A percentile compares a stretch with the other conserved stretches of the same genome.
These are phyloP conservation scores for Pterula multifida DNA, from an alignment of 1,284 basidiomycete genomes.

Conservation along the genomic window DNA sequence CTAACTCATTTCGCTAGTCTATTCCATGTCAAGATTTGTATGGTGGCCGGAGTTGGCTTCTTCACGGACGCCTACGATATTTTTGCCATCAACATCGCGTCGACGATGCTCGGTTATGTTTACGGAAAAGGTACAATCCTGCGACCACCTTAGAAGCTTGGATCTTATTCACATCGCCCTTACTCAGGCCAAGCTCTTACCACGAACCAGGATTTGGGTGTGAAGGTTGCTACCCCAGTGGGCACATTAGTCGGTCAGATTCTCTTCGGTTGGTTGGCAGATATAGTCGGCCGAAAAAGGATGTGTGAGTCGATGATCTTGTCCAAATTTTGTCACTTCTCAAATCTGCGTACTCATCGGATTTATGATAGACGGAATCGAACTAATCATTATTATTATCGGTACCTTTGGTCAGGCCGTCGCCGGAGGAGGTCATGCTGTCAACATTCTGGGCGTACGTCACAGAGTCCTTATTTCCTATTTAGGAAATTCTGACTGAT, in stretches of 20 bases:
- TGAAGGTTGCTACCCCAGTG: conserved; percentile 49
- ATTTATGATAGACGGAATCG: conserved; percentile 50
- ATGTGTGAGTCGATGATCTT: conserved; percentile 39
- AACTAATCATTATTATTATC: conserved; percentile 61
- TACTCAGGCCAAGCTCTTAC: conserved; percentile 22
- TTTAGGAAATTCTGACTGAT: neutral
- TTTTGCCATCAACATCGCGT: conserved; percentile 37
- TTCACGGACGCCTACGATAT: conserved; percentile 66
- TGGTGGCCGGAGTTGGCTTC: conserved; percentile 72
- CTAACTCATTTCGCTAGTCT: conserved; percentile 21
- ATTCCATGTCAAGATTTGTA: conserved; percentile 62
- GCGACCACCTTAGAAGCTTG: neutral
- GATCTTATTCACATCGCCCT: neutral
- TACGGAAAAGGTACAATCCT: conserved; percentile 24
- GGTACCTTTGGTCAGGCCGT: conserved; percentile 52
- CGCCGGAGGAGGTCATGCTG: conserved; percentile 43
- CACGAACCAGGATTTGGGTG: conserved; percentile 46
- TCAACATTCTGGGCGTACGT: conserved; percentile 54
- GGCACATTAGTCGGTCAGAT: conserved; percentile 44
- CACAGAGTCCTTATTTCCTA: neutral
- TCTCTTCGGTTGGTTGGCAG: conserved; percentile 63
- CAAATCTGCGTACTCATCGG: conserved; percentile 5
- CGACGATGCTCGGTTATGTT: conserved; percentile 44
- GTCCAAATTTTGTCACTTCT: neutral
- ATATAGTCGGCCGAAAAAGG: conserved; percentile 57